Base-by-base conservation (phyloP, 2,329 filamentous ascomycete genomes). In the Ophiostoma novo-ulmi region DNA sequence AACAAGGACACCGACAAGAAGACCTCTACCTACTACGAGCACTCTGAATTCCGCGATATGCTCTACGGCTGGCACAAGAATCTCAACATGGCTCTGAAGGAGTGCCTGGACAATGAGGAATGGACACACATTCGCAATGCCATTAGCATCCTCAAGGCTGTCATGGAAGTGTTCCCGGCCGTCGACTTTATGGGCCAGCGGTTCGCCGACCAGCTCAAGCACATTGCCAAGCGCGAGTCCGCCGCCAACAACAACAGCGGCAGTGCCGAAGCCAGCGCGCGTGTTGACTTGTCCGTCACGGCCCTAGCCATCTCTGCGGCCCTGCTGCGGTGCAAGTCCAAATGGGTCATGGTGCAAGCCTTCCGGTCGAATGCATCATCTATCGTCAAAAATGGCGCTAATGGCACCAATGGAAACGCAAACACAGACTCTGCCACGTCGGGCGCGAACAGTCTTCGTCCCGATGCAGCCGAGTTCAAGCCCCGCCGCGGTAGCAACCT, bases 51-150 rank as follows among this genome's bases (percentile, higher is more conserved):
- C 82, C 89, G 93, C 68, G 89, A 92, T 75, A 82, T 96, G 69
- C 83, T 97, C 41, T 95, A 91, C 82, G 91, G 92, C 75, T 98
- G 94, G 93, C 96, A 99, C 79, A 89, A 90, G 75, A 88, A 91
- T 73, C 82, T 99, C 63, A 91, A 91, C 75, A 87, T 83, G 68
- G 92, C 94, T 2, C 82, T 99, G 70, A 94, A 93, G 78, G 86
- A 86, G 52, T 97, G 94, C 78, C 84, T 99, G 66, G 88, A 88
- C 22, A 90, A 90, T 38, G 89, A 87, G 41, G 94, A 98, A 80
- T 99, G 95, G 87, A 97, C 97, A 91, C 94, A 97, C 79, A 97
- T 98, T 77, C 89, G 94, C 70, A 99, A 99, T 78, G 93, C 93
- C 64, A 96, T 98, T 75, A 95, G 91, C 71, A 85, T 98, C 4